Evolutionary conservation across 2,329 filamentous ascomycete genomes (phyloP), one percentile per base, ranked within the genome.

Genomic region (Ceratocystis diversiconidia): DNA sequence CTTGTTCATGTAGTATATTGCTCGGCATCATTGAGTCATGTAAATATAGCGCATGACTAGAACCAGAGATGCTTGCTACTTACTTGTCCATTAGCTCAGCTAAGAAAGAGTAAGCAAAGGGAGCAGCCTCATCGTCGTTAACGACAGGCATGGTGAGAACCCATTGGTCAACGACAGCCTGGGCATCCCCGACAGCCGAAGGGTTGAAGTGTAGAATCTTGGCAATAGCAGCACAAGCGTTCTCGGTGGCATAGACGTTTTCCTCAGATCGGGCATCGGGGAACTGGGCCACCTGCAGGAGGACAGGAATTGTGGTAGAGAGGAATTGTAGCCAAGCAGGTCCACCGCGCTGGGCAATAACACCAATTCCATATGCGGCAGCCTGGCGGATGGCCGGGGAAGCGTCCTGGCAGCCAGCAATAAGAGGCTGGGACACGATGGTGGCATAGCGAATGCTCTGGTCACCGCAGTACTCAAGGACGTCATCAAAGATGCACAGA

Each of bases 401-500:
- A 32, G 85, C 77, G 71, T 97, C 92, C 71, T 84, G 85, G 79
- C 96, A 90, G 57, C 94, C 94, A 68, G 89, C 85, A 59, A 95
- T 81, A 48, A 99, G 82, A 10, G 94, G 92, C 71, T 91, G 85
- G 66, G 92, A 85, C 71, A 99, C 96, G 72, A 92, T 86, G 70
- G 86, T 84, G 72, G 87, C 86, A 74, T 95, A 99, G 70, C 87
- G 85, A 79, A 88, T 92, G 71, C 90, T 95, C 70, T 95, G 86
- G 0, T 87, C 82, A 0, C 92, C 92, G 73, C 92, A 97, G 79
- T 97, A 99, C 75, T 99, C 94, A 44, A 99, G 82, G 44, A 99
- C 92, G 74, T 99, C 94, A 72, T 99, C 94, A 80, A 96, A 90
- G 71, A 99, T 96, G 79, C 94, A 99, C 64, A 99, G 82, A n/a